Evolutionary conservation across 371 early-diverging fungal species (phyloP).

Genomic region (Mortierella sp.): DNA sequence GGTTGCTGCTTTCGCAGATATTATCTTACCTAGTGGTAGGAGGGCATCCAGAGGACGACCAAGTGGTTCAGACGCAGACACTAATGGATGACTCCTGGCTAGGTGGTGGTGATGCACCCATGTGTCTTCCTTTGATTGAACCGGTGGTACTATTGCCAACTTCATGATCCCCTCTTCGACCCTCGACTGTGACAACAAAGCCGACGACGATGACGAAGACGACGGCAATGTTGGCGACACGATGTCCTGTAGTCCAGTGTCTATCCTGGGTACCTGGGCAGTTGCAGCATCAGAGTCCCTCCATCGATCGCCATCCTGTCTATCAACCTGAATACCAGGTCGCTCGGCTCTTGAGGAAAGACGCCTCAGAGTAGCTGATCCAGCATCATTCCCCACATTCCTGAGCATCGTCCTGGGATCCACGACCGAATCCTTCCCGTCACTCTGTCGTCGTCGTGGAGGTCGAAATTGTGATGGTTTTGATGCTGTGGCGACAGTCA

Average conservation of each 20-base stretch:
- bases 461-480: background rate
- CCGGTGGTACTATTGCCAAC: conserved; percentile 41
- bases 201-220: background rate
- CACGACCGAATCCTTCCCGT: no score
- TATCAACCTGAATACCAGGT: background rate
- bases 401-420: background rate
- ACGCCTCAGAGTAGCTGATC: background rate
- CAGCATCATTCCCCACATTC: background rate
- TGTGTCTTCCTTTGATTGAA: conserved; percentile 26
- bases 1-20: no score
- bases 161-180: conserved; percentile 28
- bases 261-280: background rate
- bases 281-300: background rate
- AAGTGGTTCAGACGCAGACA: conserved; percentile 24
- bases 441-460: background rate
- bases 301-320: background rate
- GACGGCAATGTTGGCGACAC: background rate
- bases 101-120: conserved; percentile 30
- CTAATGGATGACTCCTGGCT: conserved; percentile 40
- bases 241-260: background rate
- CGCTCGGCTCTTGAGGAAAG: background rate
- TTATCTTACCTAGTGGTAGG: conserved; percentile 24
- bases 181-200: background rate
- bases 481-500: background rate
- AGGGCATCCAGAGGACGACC: conserved; percentile 38